Evolutionary conservation across 2,329 filamentous ascomycete genomes (phyloP), one percentile per base, ranked within the genome.

Genomic region (Hypomyces rosellus): DNA sequence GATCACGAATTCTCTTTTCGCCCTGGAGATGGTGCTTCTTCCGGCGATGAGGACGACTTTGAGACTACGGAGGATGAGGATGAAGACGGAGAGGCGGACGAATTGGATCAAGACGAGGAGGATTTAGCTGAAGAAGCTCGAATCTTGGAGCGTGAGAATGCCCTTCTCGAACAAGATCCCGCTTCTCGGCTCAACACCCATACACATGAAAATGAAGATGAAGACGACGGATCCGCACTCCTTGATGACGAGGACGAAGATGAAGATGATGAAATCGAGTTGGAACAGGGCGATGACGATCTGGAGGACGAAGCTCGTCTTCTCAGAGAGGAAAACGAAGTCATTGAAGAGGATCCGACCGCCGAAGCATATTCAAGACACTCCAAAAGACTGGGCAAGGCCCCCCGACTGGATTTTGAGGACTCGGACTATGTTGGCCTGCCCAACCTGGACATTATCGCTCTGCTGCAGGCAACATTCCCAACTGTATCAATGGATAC

Each of bases 381-480:
- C 41, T 48, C 11, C 14, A 22, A 14, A 37, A 49, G 4, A 39
- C 39, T 38, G 20, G 36, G 13, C 20, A 46, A 48, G 2, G 22
- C 34, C 14, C 11, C 18, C 45, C 22, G 7, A 20, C 55, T 58
- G 13, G 49, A 55, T 3, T 33, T 51, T n/a, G 20, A 44, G 13
- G 41, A 44, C 13, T 25, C 41, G 4, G 41, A 33, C 11, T 33
- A 55, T 41, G 45, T 64, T 20, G 50, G 51, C 11, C 13, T 22
- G 12, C n/a, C 15, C 34, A 58, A 54, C 18, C 41, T 68, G 1
- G 66, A 73, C 34, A 67, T 66, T 20, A 55, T 65, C 12, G 58
- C 51, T 6, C 63, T 67, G n/a, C 57, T 77, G 2, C 68, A 64
- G 40, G 58, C 62, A 14, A 73, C 75, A 0, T 80, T 76, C 40